Base-by-base conservation (phyloP, 768 basidiomycete species). In the Sporobolomyces pararoseus region DNA sequence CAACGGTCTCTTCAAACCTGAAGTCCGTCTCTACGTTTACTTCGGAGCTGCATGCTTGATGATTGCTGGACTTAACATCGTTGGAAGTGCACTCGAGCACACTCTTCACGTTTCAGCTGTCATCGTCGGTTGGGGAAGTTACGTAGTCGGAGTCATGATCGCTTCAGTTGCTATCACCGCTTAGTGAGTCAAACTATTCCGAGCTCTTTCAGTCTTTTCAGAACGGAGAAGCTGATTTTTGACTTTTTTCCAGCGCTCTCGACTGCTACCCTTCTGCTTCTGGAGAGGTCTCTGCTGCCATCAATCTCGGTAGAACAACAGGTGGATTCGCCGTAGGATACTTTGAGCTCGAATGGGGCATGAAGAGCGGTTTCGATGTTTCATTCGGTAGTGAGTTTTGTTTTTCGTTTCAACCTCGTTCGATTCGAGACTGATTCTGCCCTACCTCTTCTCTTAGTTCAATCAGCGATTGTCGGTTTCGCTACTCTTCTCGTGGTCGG, bases 141-240 rank as follows among this genome's bases (percentile, higher is more conserved):
- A 73, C 68, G 71, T 68, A 17, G 52, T 72, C 21, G 71, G 68
- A n/a, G 68, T 73, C 47, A 67, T 69, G 68, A 54, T 66, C 27
- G 57, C 65, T 1, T 70, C 65, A 5, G 73, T 74, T 47, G 68
- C 63, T 14, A 46, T 74, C 32, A 68, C 65, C 19, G 46, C 73
- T 5, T 74, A 71, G 59, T 60, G 44, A 46, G 58, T 60, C 46
- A 42, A 42, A 17, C 39, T 42, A 9, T 42, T 17, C 17, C 17
- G n/a, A n/a, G n/a, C 39, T 42, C 39, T 42, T 17, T 42, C 17
- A 9, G 39, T 17, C 39, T 42, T 59, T 25, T 61, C 19, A 2
- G 4, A 27, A 13, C 5, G 13, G 23, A 32, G 27, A 29, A 29
- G n/a, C 55, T 58, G 55, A 58, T 59, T 35, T 21, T 49, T n/a